Percentiles rank a stretch among this genome's conserved stretches.
Conservation (phyloP, 1,284 basidiomycete genomes). For the Coriolopsis trogii region DNA sequence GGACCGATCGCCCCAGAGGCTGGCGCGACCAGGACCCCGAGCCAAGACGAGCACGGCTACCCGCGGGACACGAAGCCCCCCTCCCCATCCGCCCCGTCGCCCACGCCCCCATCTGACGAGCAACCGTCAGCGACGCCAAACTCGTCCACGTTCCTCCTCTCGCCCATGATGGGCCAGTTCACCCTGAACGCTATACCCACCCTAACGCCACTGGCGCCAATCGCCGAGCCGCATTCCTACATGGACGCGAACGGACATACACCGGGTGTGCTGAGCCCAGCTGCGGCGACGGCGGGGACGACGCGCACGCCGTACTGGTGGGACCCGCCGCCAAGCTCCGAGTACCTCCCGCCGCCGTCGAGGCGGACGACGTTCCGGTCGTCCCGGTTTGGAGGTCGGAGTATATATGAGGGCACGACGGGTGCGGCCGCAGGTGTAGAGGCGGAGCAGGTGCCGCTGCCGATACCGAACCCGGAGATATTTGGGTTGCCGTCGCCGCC, state of each 20-base stretch:
- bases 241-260: not conserved
- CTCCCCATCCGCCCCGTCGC: not conserved
- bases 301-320: conserved; percentile 5
- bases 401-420: no score
- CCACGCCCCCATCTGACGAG: not conserved
- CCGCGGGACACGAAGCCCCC: not conserved
- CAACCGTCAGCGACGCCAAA: not conserved
- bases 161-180: no score
- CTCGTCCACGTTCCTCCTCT: not conserved
- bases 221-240: not conserved
- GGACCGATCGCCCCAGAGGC: no score
- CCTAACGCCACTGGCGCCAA: not conserved
- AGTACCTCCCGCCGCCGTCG: conserved; percentile 3
- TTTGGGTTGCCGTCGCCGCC: no score
- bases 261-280: not conserved
- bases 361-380: not conserved
- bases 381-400: not conserved
- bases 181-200: not conserved
- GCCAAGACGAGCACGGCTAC: not conserved
- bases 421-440: no score
- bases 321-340: conserved; percentile 18
- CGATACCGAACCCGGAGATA: no score
- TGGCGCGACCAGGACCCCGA: not conserved
- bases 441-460: no score
- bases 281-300: not conserved